phyloP scores from a whole-genome alignment of 73 alveolate species.

The Symbiodinium pilosum region DNA sequence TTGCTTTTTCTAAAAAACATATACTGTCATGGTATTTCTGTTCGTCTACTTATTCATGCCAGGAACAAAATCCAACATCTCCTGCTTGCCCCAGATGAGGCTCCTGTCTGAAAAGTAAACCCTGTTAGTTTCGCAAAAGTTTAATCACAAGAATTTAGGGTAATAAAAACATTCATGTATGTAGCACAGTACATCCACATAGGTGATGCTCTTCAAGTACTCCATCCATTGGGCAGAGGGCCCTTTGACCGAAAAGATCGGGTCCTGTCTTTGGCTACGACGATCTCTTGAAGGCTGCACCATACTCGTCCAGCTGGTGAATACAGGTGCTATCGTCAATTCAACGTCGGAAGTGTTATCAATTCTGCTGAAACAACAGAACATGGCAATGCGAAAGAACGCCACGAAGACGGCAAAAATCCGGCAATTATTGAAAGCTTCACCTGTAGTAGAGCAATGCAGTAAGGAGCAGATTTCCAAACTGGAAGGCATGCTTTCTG shows the following conservation, averaged over 20 bases:
- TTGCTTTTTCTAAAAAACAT: no score
- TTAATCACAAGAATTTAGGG: no score
- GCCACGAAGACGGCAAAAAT: background rate
- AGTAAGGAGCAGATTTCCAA: no score
- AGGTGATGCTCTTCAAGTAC: background rate
- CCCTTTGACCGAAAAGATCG: background rate
- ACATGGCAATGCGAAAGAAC: background rate
- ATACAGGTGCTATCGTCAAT: background rate
- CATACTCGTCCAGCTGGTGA: background rate
- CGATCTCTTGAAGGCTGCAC: background rate
- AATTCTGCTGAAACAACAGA: background rate
- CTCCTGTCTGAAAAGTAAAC: no score
- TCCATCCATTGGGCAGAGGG: background rate
- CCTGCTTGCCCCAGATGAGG: no score
- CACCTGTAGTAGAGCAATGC: background rate
- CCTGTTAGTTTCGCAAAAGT: no score
- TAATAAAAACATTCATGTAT: no score
- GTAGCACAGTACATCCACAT: no score
- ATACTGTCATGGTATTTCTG: no score
- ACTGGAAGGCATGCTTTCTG: no score
- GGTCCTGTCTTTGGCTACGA: background rate
- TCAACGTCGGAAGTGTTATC: background rate
- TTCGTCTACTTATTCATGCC: no score
- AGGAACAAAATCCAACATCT: no score
- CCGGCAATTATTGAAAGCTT: background rate